A percentile compares a stretch with the other conserved stretches of the same genome.
Conservation (phyloP, 2,329 filamentous ascomycete species). For the Madurella mycetomatis region DNA sequence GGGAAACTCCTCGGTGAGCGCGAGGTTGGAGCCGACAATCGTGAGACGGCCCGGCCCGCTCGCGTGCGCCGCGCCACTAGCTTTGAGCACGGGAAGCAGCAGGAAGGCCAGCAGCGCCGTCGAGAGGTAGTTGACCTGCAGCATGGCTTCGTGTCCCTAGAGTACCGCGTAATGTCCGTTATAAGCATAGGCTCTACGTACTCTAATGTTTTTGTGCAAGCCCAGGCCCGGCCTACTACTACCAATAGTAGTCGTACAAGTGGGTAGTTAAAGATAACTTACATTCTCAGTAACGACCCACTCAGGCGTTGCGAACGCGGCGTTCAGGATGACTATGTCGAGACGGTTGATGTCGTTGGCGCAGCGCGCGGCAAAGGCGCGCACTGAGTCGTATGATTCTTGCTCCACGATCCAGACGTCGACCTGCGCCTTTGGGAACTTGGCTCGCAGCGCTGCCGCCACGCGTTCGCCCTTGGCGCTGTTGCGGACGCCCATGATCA, state of each 20-base stretch:
- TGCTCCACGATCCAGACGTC: conserved; percentile 46
- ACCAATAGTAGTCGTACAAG: conserved; percentile 40
- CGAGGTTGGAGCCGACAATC: conserved; percentile 30
- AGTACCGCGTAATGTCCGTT: no score
- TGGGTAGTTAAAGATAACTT: conserved; percentile 25
- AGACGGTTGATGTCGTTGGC: conserved; percentile 24
- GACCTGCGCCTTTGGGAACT: conserved; percentile 34
- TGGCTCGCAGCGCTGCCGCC: conserved; percentile 30
- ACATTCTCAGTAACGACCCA: no score
- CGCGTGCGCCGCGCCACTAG: conserved; percentile 25
- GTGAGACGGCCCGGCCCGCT: conserved; percentile 24
- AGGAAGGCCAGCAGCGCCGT: conserved; percentile 48
- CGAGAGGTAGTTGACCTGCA: conserved; percentile 51
- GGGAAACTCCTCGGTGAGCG: conserved; percentile 28
- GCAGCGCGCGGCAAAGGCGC: conserved; percentile 37
- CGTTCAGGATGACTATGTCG: conserved; percentile 44
- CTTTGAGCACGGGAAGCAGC: conserved; percentile 47
- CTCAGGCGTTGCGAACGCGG: conserved; percentile 36
- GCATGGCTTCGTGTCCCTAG: conserved; percentile 43
- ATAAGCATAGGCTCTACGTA: no score
- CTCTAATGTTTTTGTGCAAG: no score
- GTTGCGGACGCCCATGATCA: conserved; percentile 35
- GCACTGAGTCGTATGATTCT: conserved; percentile 38
- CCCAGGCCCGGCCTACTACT: no score
- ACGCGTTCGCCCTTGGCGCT: conserved; percentile 33